Evolutionary conservation across 2,329 filamentous ascomycete genomes (phyloP).

Genomic region (Stachybotrys chartarum): DNA sequence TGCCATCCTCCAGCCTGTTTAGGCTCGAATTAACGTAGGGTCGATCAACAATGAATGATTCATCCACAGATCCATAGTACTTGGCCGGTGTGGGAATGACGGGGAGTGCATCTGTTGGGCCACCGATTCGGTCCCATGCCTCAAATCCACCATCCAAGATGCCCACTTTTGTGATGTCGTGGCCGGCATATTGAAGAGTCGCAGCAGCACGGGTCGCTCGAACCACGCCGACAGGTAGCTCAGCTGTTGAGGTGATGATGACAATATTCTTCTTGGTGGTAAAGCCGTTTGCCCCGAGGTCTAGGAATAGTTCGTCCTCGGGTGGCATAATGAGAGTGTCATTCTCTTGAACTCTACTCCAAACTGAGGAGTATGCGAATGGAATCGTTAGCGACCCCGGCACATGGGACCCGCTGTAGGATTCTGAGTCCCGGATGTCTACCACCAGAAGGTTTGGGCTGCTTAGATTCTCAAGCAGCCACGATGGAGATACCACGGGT

Average conservation of each 20-base stretch:
- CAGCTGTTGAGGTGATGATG: neutral
- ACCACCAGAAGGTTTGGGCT: neutral
- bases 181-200: neutral
- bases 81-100: neutral
- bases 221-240: neutral
- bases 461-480: neutral
- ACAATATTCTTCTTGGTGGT: neutral
- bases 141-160: neutral
- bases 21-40: neutral
- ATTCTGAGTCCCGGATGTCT: neutral
- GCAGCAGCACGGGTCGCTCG: neutral
- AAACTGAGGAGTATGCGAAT: neutral
- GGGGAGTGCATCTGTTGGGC: neutral
- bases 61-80: neutral
- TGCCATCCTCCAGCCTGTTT: neutral
- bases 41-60: neutral
- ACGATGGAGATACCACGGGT: neutral
- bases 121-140: neutral
- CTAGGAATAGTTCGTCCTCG: neutral
- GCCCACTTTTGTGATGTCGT: neutral
- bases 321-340: neutral
- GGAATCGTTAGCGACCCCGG: neutral
- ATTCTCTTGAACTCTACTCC: neutral
- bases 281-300: neutral
- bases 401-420: neutral